Conservation (phyloP, 129 eudicot genomes). For the Chrysanthemum seticuspe region DNA sequence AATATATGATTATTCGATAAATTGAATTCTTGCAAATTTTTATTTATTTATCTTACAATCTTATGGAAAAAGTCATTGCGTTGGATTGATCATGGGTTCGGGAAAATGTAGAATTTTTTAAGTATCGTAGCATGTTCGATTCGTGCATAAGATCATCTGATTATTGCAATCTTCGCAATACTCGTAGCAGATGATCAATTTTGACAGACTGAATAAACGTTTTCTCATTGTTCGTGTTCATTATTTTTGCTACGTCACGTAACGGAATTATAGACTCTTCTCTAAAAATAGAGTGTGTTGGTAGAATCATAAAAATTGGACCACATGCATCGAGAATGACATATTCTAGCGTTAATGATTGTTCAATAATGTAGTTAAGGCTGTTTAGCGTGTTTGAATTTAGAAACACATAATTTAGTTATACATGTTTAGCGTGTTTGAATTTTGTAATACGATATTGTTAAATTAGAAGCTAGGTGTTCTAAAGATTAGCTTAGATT, state of each 20-base stretch:
- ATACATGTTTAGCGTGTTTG: slow-evolving; percentile 32
- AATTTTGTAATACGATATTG: slow-evolving; percentile 1
- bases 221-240: too few species aligned
- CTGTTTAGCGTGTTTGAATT: slow-evolving; percentile 28
- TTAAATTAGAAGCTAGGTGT: slow-evolving; percentile 19
- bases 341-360: background rate
- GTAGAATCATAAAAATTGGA: slow-evolving; percentile 9
- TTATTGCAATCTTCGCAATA: too few species aligned
- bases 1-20: background rate
- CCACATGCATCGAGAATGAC: slow-evolving; percentile 12
- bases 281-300: background rate
- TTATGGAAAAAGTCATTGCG: too few species aligned
- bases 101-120: too few species aligned
- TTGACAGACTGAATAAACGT: too few species aligned
- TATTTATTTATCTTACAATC: too few species aligned
- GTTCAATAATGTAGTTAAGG: slow-evolving; percentile 1
- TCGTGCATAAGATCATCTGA: background rate
- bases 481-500: background rate
- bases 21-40: background rate
- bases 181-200: too few species aligned
- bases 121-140: too few species aligned
- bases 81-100: too few species aligned
- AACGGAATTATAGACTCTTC: background rate
- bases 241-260: too few species aligned
- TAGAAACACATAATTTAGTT: slow-evolving; percentile 12